Conservation (phyloP, 192 early-diverging fungal species). For the Allomyces macrogynus region DNA sequence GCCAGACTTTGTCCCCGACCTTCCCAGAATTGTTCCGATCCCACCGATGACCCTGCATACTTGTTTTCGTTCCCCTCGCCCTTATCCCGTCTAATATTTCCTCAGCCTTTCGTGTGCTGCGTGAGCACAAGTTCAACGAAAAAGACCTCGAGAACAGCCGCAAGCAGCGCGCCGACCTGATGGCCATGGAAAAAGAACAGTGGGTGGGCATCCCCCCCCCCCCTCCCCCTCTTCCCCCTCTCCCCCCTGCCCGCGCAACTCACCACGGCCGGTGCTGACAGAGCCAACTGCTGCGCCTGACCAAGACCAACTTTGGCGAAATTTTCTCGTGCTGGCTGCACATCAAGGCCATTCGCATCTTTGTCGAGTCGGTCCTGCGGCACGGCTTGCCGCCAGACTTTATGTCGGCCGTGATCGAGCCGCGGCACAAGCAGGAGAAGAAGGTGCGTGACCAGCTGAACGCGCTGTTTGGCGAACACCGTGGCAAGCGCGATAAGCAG, state of each 20-base stretch:
- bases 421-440: conserved; percentile 57
- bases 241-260: background rate
- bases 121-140: conserved; percentile 88
- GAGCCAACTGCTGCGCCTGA: conserved; percentile 59
- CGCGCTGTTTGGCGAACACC: conserved; percentile 49
- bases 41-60: no score
- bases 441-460: conserved; percentile 61
- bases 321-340: conserved; percentile 83
- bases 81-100: no score
- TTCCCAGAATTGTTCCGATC: no score
- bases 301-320: conserved; percentile 87
- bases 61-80: no score
- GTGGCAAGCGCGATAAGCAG: background rate
- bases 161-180: conserved; percentile 41
- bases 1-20: no score
- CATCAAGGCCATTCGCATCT: conserved; percentile 79
- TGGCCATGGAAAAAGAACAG: conserved; percentile 40
- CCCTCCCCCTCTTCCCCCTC: background rate
- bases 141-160: conserved; percentile 56
- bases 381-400: conserved; percentile 97
- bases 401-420: conserved; percentile 45
- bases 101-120: no score
- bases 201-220: conserved; percentile 22
- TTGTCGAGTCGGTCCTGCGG: conserved; percentile 90
- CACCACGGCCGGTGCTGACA: conserved; percentile 11